A percentile compares a stretch with the other conserved stretches of the same genome.
Conservation (phyloP, 306 rosid species). For the Herpetospermum pedunculosum region DNA sequence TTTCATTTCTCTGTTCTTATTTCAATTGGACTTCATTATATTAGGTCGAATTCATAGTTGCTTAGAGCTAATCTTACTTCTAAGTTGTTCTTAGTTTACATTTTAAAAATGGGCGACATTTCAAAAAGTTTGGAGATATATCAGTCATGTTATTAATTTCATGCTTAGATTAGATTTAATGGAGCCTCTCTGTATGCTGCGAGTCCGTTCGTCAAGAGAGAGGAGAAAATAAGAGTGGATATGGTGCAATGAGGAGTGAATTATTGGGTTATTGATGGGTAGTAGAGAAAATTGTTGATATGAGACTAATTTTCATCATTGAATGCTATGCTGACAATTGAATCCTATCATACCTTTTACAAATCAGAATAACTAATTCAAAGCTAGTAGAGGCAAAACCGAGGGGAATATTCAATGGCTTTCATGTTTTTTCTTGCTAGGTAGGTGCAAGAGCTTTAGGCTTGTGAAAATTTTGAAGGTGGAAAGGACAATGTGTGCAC, state of each 20-base stretch:
- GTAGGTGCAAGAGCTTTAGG: not conserved
- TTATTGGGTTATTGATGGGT: not conserved
- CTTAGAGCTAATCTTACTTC: not conserved
- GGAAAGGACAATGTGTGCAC: not conserved
- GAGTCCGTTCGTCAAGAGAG: not conserved
- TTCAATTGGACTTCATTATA: not conserved
- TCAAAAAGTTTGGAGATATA: not conserved
- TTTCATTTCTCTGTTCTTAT: not conserved
- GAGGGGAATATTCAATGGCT: not conserved
- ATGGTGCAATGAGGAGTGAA: not conserved
- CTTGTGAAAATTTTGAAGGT: not conserved
- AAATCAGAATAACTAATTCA: not conserved
- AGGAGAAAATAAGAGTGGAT: not conserved
- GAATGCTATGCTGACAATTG: not conserved
- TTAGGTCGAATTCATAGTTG: not conserved
- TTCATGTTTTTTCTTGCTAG: not conserved
- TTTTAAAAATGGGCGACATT: not conserved
- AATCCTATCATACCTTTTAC: not conserved
- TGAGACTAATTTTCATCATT: not conserved
- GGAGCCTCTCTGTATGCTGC: not conserved
- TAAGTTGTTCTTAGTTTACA: not conserved
- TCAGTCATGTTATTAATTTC: not conserved
- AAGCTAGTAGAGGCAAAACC: not conserved
- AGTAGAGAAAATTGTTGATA: not conserved
- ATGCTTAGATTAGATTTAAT: not conserved